phyloP scores from a whole-genome alignment of 2,329 filamentous ascomycete species.

The Exserohilum rostratum region DNA sequence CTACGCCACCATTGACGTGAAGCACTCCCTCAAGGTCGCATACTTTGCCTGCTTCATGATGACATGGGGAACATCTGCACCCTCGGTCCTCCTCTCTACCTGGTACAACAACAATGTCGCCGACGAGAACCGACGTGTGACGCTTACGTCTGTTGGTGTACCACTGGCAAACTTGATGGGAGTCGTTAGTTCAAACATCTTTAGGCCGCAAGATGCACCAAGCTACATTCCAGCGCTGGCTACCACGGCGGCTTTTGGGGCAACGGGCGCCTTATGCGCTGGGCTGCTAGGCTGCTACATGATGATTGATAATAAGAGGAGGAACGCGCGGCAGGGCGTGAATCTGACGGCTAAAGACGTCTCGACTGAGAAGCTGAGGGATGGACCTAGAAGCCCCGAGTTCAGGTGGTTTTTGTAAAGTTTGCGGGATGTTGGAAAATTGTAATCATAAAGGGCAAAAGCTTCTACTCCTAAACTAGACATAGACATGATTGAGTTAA shows the following conservation, averaged over 20 bases:
- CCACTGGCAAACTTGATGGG: constrained; percentile 80
- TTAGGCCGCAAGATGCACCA: constrained; percentile 66
- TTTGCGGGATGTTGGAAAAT: background rate
- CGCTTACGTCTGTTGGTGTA: constrained; percentile 74
- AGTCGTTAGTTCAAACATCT: constrained; percentile 71
- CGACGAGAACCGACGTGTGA: constrained; percentile 73
- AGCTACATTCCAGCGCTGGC: constrained; percentile 71
- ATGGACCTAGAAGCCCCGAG: constrained; percentile 51
- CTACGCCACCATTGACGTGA: constrained; percentile 71
- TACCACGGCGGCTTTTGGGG: constrained; percentile 69
- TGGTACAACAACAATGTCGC: constrained; percentile 87
- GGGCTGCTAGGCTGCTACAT: constrained; percentile 66
- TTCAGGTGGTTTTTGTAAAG: constrained; percentile 53
- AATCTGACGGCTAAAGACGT: constrained; percentile 60
- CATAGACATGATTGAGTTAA: background rate
- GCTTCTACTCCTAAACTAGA: background rate
- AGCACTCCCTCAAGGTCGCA: constrained; percentile 66
- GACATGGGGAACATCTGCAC: constrained; percentile 78
- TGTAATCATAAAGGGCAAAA: background rate
- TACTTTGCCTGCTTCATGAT: constrained; percentile 84
- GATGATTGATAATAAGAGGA: constrained; percentile 67
- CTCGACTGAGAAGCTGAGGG: constrained; percentile 53
- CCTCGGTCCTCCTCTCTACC: constrained; percentile 70
- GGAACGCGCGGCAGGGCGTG: constrained; percentile 63
- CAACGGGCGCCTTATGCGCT: constrained; percentile 62